These are phyloP conservation scores for Ciborinia camelliae DNA, from an alignment of 2,329 filamentous ascomycete species.

Conservation along the genomic window DNA sequence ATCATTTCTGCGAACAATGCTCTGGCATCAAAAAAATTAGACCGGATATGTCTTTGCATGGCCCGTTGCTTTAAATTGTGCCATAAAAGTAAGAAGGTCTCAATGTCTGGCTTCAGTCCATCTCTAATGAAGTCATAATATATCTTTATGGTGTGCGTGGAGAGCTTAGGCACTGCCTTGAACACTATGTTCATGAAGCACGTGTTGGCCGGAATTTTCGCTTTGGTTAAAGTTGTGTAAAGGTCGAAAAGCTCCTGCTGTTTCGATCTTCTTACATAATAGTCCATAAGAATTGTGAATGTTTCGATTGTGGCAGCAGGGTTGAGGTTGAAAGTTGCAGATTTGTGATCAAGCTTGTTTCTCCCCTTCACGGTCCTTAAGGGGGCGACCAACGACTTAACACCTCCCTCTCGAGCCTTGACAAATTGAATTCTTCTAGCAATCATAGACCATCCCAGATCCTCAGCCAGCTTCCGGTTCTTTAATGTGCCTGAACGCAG, in stretches of 20 bases:
- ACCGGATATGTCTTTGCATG: background rate
- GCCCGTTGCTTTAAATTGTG: constrained; percentile 29
- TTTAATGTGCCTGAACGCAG: constrained; percentile 58
- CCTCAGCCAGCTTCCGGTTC: constrained; percentile 60
- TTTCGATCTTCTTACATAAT: constrained; percentile 63
- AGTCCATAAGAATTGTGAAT: constrained; percentile 69
- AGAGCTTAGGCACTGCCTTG: constrained; percentile 40
- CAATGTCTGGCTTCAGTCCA: constrained; percentile 31
- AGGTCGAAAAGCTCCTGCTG: constrained; percentile 57
- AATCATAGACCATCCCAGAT: constrained; percentile 75
- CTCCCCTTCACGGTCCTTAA: constrained; percentile 21
- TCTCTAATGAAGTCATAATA: constrained; percentile 1
- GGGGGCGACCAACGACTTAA: constrained; percentile 19
- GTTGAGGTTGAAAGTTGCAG: constrained; percentile 38
- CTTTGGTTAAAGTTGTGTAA: constrained; percentile 58
- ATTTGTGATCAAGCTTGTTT: constrained; percentile 33
- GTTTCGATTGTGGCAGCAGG: constrained; percentile 72
- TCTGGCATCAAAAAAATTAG: constrained; percentile 21
- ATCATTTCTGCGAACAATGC: constrained; percentile 48
- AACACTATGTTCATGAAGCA: constrained; percentile 80
- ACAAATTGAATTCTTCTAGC: constrained; percentile 62
- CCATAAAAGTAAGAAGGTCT: constrained; percentile 37
- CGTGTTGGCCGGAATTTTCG: constrained; percentile 64
- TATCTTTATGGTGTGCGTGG: background rate
- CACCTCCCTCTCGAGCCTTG: constrained; percentile 40